Evolutionary conservation across 2,329 filamentous ascomycete genomes (phyloP).

Genomic region (Botrytis porri): DNA sequence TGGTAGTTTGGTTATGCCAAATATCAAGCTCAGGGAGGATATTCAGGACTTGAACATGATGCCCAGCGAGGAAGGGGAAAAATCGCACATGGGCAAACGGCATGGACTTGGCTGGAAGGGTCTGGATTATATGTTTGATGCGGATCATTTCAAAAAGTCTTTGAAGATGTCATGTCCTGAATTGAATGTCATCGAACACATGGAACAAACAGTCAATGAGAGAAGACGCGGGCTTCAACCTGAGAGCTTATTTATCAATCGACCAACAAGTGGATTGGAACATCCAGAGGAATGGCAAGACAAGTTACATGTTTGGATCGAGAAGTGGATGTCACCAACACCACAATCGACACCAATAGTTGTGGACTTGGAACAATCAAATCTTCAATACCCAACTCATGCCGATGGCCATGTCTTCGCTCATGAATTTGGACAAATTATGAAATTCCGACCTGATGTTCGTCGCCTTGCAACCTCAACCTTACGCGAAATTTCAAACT

Average conservation of each 20-base stretch:
- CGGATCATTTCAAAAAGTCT: constrained; percentile 30
- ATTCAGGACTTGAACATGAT: constrained; percentile 28
- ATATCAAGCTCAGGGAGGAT: constrained; percentile 40
- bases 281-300: constrained; percentile 31
- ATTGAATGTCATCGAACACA: constrained; percentile 29
- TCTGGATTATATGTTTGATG: constrained; percentile 35
- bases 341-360: constrained; percentile 28
- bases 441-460: constrained; percentile 30
- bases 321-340: constrained; percentile 24
- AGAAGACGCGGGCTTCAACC: constrained; percentile 29
- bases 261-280: constrained; percentile 28
- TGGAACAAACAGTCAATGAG: constrained; percentile 25
- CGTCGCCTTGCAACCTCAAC: constrained; percentile 30
- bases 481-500: constrained; percentile 20
- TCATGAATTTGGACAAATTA: constrained; percentile 28
- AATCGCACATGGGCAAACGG: constrained; percentile 23
- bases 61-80: constrained; percentile 13
- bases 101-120: constrained; percentile 34
- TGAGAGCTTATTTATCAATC: constrained; percentile 26
- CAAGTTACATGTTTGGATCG: constrained; percentile 31
- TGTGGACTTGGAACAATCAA: constrained; percentile 31
- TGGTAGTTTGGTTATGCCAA: constrained; percentile 40
- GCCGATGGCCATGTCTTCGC: constrained; percentile 29
- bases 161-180: constrained; percentile 33
- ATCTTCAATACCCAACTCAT: constrained; percentile 31